Evolutionary conservation across 192 early-diverging fungal species (phyloP).

Genomic region (Backusella psychrophila): DNA sequence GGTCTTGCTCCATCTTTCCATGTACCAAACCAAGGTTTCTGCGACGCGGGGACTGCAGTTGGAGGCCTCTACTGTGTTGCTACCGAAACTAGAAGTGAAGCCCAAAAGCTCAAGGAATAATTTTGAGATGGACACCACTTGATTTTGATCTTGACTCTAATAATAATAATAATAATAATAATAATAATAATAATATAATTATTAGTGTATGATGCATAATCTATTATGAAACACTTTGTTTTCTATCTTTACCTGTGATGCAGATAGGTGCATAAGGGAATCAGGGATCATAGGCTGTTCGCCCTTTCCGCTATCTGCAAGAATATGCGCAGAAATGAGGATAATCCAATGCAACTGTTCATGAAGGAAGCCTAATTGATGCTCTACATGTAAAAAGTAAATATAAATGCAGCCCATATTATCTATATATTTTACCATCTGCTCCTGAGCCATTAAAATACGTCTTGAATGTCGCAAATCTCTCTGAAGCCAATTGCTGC

Average conservation of each 20-base stretch:
- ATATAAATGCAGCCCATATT: too few species aligned
- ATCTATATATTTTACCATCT: slow-evolving; percentile 18
- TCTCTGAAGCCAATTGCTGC: slow-evolving; percentile 49
- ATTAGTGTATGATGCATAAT: background rate
- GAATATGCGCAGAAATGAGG: slow-evolving; percentile 61
- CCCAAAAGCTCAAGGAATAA: slow-evolving; percentile 50
- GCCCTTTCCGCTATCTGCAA: slow-evolving; percentile 66
- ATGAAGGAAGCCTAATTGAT: slow-evolving; percentile 36
- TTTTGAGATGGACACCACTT: slow-evolving; percentile 47
- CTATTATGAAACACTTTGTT: background rate
- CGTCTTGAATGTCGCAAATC: slow-evolving; percentile 42
- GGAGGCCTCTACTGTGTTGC: slow-evolving; percentile 46
- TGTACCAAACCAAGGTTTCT: slow-evolving; percentile 72
- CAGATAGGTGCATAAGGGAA: slow-evolving; percentile 58
- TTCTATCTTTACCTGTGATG: slow-evolving; percentile 25
- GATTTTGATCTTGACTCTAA: slow-evolving; percentile 39
- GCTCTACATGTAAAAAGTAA: background rate
- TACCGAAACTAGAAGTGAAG: slow-evolving; percentile 49
- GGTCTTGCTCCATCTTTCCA: slow-evolving; percentile 69
- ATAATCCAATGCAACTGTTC: slow-evolving; percentile 78
- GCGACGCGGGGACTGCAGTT: slow-evolving; percentile 69
- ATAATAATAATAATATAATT: background rate
- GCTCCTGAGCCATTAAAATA: slow-evolving; percentile 42
- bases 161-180: slow-evolving; percentile 7
- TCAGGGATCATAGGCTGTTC: slow-evolving; percentile 70